Conservation (phyloP, 23 red algal species). For the Gracilaria gracilis region DNA sequence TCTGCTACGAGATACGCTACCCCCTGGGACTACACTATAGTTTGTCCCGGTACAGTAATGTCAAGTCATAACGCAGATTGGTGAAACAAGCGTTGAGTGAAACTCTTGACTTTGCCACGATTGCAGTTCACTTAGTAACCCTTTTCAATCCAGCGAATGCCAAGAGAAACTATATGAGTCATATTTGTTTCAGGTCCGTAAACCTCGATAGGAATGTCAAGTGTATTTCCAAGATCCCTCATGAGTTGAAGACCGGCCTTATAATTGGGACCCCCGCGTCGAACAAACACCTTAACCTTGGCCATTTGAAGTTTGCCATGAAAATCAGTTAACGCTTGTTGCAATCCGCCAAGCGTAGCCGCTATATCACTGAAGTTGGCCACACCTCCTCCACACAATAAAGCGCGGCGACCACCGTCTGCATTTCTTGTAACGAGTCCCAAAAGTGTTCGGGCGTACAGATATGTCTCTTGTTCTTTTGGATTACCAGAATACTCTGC, state of each 20-base stretch:
- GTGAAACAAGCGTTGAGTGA: too few species aligned
- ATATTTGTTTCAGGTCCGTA: constrained; percentile 96
- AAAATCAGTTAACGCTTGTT: constrained; percentile 98
- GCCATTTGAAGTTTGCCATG: constrained; percentile 95
- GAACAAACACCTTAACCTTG: constrained; percentile 94
- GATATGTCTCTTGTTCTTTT: constrained; percentile 97
- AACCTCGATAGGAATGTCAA: constrained; percentile 96
- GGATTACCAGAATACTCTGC: constrained; percentile 99
- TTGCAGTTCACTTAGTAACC: background rate
- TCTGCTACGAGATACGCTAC: too few species aligned
- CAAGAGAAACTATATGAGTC: constrained; percentile 91
- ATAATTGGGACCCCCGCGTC: constrained; percentile 97
- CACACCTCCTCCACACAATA: constrained; percentile 93
- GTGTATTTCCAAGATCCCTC: constrained; percentile 88
- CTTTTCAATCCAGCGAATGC: constrained; percentile 93
- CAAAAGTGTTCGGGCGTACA: constrained; percentile 95
- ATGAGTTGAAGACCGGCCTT: constrained; percentile 95
- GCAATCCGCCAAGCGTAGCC: constrained; percentile 94
- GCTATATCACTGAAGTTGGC: constrained; percentile 99
- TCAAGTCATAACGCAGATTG: too few species aligned
- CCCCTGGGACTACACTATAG: too few species aligned
- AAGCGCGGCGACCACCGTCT: constrained; percentile 76
- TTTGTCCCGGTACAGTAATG: too few species aligned
- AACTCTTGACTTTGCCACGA: background rate
- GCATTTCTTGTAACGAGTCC: constrained; percentile 84